Percentiles rank a stretch among this genome's conserved stretches.
Conservation (phyloP, 108 stramenopile species). For the Nitzschia sp. region DNA sequence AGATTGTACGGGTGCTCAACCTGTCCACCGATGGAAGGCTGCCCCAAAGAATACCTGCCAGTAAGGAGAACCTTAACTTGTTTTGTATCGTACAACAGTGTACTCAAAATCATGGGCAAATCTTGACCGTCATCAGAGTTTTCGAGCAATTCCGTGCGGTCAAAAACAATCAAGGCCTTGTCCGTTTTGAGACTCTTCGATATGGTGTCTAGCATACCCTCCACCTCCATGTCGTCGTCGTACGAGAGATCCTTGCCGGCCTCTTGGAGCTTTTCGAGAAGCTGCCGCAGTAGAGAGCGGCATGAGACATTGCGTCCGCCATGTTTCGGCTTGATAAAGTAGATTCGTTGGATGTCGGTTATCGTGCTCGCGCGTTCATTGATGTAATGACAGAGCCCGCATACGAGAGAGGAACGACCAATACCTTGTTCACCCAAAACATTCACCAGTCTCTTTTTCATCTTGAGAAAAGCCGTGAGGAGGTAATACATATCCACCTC, state of each 20-base stretch:
- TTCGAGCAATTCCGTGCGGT: slow-evolving; percentile 59
- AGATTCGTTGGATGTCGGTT: slow-evolving; percentile 51
- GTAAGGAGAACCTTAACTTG: slow-evolving; percentile 64
- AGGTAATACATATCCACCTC: slow-evolving; percentile 81
- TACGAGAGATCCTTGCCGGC: slow-evolving; percentile 30
- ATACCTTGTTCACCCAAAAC: slow-evolving; percentile 68
- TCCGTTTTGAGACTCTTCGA: slow-evolving; percentile 43
- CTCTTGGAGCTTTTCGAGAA: slow-evolving; percentile 49
- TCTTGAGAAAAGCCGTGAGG: slow-evolving; percentile 48
- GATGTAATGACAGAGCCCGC: slow-evolving; percentile 79
- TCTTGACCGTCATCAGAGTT: slow-evolving; percentile 52
- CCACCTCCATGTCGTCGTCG: slow-evolving; percentile 44
- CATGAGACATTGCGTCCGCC: slow-evolving; percentile 31
- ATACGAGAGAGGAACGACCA: slow-evolving; percentile 72
- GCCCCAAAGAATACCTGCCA: slow-evolving; percentile 38
- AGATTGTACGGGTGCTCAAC: slow-evolving; percentile 58
- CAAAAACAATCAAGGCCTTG: slow-evolving; percentile 72
- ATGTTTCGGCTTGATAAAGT: slow-evolving; percentile 53
- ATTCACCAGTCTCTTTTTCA: slow-evolving; percentile 64
- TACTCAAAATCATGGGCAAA: slow-evolving; percentile 64
- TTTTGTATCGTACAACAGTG: slow-evolving; percentile 64
- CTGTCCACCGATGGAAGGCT: slow-evolving; percentile 53
- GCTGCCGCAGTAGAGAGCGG: slow-evolving; percentile 34
- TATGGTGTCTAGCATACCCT: slow-evolving; percentile 43
- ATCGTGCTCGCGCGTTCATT: slow-evolving; percentile 64